These are phyloP conservation scores for Solanum chacoense DNA, from an alignment of 305 asterid genomes.

Conservation along the genomic window DNA sequence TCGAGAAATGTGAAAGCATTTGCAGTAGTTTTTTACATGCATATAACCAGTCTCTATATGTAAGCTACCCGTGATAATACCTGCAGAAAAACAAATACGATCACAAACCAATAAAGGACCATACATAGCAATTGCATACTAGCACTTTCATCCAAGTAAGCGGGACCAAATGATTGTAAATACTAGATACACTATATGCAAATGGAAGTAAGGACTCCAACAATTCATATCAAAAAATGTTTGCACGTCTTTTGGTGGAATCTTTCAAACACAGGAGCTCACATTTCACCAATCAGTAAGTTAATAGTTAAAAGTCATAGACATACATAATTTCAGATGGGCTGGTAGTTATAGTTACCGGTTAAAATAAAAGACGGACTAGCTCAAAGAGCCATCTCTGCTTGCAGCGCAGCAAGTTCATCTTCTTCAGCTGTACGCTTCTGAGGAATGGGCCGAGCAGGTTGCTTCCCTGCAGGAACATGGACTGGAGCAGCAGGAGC, in stretches of 20 bases:
- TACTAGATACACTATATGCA: neutral
- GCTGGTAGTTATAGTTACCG: neutral
- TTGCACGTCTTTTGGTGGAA: neutral
- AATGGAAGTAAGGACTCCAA: neutral
- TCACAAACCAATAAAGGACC: neutral
- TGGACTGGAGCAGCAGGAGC: conserved; percentile 29
- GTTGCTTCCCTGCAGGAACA: conserved; percentile 21
- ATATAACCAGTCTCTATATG: neutral
- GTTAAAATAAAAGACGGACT: neutral
- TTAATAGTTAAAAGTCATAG: neutral
- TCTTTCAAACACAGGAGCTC: neutral
- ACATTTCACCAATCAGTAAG: neutral
- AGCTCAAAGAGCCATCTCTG: conserved; percentile 28
- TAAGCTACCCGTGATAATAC: neutral
- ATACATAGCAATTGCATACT: neutral
- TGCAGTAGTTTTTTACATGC: neutral
- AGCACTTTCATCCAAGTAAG: neutral
- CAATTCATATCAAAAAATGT: neutral
- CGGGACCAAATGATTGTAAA: neutral
- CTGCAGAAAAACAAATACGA: neutral
- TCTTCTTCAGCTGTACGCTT: conserved; percentile 32
- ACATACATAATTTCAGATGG: neutral
- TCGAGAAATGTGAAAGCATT: neutral
- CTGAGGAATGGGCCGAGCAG: conserved; percentile 23
- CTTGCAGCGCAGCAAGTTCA: conserved; percentile 48